phyloP scores from a whole-genome alignment of 1,139 yeast species.

The Saccharomyces hybrid region DNA sequence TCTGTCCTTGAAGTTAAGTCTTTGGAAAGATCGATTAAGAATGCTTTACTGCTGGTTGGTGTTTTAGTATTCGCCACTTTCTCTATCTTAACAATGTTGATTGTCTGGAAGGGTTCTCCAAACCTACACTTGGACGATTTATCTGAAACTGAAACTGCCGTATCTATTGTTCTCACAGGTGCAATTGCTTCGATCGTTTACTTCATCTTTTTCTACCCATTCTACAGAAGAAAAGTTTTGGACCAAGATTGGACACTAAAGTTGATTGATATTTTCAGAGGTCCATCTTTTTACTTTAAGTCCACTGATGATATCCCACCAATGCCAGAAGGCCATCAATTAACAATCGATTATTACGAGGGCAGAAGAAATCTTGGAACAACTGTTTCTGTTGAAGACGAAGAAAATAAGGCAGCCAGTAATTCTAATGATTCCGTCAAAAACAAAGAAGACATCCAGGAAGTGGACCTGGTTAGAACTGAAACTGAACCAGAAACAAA shows the following conservation, averaged over 20 bases:
- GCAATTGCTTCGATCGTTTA: constrained; percentile 48
- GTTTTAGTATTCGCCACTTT: constrained; percentile 54
- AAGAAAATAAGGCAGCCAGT: constrained; percentile 17
- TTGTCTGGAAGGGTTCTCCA: constrained; percentile 72
- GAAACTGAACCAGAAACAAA: constrained; percentile 22
- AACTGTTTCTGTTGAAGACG: constrained; percentile 16
- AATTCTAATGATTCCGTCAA: constrained; percentile 7
- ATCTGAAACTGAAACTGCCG: constrained; percentile 44
- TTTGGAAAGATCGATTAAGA: constrained; percentile 29
- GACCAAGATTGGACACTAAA: constrained; percentile 61
- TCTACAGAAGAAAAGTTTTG: constrained; percentile 52
- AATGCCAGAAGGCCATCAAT: constrained; percentile 49
- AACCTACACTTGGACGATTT: constrained; percentile 48
- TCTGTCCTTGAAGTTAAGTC: constrained; percentile 54
- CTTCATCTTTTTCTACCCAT: constrained; percentile 53
- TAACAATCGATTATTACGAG: constrained; percentile 56
- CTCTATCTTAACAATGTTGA: constrained; percentile 52
- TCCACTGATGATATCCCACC: constrained; percentile 57
- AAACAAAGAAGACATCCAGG: constrained; percentile 2
- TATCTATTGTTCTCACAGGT: constrained; percentile 57
- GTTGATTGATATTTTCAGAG: constrained; percentile 50
- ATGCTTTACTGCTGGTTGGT: constrained; percentile 56
- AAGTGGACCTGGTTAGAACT: constrained; percentile 2
- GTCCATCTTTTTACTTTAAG: constrained; percentile 52
- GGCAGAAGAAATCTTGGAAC: constrained; percentile 44